These are phyloP conservation scores for Komagataella ulmi DNA, from an alignment of 805 yeast genomes.

Conservation along the genomic window DNA sequence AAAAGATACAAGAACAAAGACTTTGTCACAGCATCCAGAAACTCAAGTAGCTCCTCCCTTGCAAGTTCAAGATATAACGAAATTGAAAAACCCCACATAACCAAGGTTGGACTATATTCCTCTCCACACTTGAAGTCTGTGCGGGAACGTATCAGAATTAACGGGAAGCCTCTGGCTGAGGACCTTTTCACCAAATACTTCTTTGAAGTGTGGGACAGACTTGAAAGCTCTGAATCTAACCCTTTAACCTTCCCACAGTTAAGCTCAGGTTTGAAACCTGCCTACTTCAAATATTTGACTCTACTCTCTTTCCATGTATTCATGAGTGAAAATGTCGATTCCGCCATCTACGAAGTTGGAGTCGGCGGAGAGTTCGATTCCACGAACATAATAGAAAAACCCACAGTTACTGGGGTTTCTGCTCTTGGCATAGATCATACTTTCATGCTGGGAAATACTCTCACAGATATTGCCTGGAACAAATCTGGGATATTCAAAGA, in stretches of 20 bases:
- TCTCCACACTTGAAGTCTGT: constrained; percentile 93
- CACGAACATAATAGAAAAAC: constrained; percentile 74
- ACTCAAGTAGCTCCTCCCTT: background rate
- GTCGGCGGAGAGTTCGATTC: constrained; percentile 97
- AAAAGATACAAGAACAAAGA: constrained; percentile 34
- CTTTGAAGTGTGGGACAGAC: constrained; percentile 85
- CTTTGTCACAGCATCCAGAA: background rate
- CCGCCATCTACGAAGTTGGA: constrained; percentile 95
- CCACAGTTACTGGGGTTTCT: constrained; percentile 77
- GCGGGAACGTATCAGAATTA: constrained; percentile 78
- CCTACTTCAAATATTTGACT: constrained; percentile 86
- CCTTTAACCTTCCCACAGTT: constrained; percentile 55
- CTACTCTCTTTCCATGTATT: constrained; percentile 85
- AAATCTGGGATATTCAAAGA: constrained; percentile 85
- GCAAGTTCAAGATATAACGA: background rate
- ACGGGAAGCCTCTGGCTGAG: constrained; percentile 78
- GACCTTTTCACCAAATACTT: constrained; percentile 76
- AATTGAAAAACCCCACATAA: constrained; percentile 15
- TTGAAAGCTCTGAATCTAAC: constrained; percentile 47
- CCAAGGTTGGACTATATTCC: constrained; percentile 82
- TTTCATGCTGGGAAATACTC: constrained; percentile 71
- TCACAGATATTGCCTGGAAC: constrained; percentile 90
- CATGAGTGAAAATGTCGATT: constrained; percentile 74
- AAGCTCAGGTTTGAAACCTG: constrained; percentile 66
- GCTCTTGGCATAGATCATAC: constrained; percentile 90